Evolutionary conservation across 1,284 basidiomycete species (phyloP).

Genomic region (Farysia itapuensis): DNA sequence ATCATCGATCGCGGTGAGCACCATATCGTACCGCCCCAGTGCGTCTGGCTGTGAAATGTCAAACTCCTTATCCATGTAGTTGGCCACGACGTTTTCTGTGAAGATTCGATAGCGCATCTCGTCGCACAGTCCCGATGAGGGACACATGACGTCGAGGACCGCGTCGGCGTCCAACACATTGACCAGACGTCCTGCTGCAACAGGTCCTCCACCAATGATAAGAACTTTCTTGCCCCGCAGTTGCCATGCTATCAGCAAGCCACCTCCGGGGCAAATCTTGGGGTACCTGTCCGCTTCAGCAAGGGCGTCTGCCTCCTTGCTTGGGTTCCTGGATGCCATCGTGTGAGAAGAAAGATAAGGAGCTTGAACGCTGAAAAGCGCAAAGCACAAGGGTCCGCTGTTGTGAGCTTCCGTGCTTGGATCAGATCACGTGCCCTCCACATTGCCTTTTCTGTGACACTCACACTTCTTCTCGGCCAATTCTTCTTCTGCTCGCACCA

Average conservation of each 20-base stretch:
- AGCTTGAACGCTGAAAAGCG: background rate
- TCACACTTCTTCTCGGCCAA: too few relatives aligned
- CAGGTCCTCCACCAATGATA: slow-evolving; percentile 84
- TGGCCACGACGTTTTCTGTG: slow-evolving; percentile 37
- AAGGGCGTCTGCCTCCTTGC: slow-evolving; percentile 1
- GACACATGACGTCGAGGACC: slow-evolving; percentile 53
- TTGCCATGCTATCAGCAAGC: slow-evolving; percentile 83
- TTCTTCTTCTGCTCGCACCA: too few relatives aligned
- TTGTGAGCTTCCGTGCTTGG: background rate
- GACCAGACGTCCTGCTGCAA: slow-evolving; percentile 67
- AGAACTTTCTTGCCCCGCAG: slow-evolving; percentile 78
- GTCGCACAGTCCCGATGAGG: slow-evolving; percentile 44
- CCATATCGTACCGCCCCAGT: slow-evolving; percentile 69
- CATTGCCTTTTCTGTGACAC: too few relatives aligned
- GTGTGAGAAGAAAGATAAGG: slow-evolving; percentile 1
- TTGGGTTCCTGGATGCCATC: slow-evolving; percentile 35
- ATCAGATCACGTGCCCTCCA: too few relatives aligned
- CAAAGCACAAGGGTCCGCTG: too few relatives aligned
- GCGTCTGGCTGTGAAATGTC: slow-evolving; percentile 7
- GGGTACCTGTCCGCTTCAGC: slow-evolving; percentile 38
- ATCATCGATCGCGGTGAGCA: slow-evolving; percentile 91
- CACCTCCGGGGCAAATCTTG: slow-evolving; percentile 65
- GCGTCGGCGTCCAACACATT: slow-evolving; percentile 57
- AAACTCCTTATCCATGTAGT: slow-evolving; percentile 59
- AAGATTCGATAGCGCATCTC: slow-evolving; percentile 53